Evolutionary conservation across 768 basidiomycete species (phyloP).

Genomic region (Leucocoprinus leucothites): DNA sequence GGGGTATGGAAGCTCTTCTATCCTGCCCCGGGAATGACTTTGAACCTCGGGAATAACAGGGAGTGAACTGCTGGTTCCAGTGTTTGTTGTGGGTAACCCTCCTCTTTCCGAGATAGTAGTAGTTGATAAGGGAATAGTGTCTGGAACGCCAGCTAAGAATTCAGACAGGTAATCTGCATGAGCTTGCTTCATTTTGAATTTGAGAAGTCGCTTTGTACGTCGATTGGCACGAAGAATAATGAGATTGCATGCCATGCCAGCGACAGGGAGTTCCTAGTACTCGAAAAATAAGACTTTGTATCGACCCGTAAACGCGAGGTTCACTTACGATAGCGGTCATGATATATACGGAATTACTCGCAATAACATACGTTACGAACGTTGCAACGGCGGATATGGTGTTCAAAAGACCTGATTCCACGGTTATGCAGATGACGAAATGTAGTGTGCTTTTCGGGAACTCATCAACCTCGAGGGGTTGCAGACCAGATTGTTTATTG

Average conservation of each 20-base stretch:
- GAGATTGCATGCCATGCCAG: slow-evolving; percentile 4
- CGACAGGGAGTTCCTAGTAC: slow-evolving; percentile 3
- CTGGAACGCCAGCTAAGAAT: not conserved
- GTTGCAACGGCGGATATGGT: not conserved
- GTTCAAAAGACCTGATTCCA: slow-evolving; percentile 3
- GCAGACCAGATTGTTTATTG: slow-evolving; percentile 5
- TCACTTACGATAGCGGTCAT: slow-evolving; percentile 2
- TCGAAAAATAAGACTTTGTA: no score
- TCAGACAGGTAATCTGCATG: not conserved
- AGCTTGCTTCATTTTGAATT: not conserved
- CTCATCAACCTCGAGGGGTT: not conserved
- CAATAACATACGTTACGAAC: slow-evolving; percentile 3
- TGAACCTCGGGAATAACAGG: no score
- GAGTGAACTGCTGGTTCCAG: no score
- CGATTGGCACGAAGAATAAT: slow-evolving; percentile 6
- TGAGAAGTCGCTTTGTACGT: slow-evolving; percentile 1
- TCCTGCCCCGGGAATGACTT: not conserved
- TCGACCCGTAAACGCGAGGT: no score
- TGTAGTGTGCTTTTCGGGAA: not conserved
- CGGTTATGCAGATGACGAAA: slow-evolving; percentile 9
- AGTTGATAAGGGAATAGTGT: no score
- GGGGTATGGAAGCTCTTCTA: slow-evolving; percentile 8
- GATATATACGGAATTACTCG: slow-evolving; percentile 5
- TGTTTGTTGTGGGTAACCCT: no score
- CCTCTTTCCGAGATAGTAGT: no score